phyloP scores from a whole-genome alignment of 352 stramenopile species.

The Elongisporangium anandrum region DNA sequence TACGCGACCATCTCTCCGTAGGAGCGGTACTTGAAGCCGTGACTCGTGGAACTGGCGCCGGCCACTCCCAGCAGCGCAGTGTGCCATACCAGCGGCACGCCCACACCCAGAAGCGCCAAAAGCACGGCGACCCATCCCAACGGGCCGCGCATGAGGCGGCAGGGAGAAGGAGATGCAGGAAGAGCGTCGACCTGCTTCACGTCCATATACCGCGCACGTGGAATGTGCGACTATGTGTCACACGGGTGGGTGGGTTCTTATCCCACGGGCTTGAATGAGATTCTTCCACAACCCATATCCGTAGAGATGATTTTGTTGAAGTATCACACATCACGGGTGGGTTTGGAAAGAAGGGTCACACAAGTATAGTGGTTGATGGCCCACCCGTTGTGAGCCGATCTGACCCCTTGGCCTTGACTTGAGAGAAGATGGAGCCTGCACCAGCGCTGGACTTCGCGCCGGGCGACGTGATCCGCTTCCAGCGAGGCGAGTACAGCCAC shows the following conservation, averaged over 20 bases:
- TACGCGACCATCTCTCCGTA: constrained; percentile 69
- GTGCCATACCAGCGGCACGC: not conserved
- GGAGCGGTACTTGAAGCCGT: constrained; percentile 51
- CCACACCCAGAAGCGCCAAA: not conserved
- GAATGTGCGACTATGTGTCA: not conserved
- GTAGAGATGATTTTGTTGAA: not conserved
- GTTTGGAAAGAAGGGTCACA: too few species aligned
- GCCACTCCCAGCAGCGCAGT: not conserved
- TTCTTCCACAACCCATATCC: not conserved
- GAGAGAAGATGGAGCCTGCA: constrained; percentile 8
- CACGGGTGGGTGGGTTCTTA: not conserved
- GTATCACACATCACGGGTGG: too few species aligned
- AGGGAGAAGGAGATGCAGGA: not conserved
- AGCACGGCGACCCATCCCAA: not conserved
- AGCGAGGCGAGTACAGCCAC: constrained; percentile 60
- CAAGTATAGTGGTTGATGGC: not conserved
- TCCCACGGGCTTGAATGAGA: too few species aligned
- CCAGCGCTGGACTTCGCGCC: constrained; percentile 8
- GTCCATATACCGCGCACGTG: not conserved
- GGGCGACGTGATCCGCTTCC: constrained; percentile 63
- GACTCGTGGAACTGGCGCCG: not conserved
- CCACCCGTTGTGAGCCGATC: not conserved
- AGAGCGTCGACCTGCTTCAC: not conserved
- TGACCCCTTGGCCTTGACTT: not conserved
- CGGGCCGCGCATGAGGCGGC: not conserved